Conservation (phyloP, 139 green algal genomes). For the Micractinium conductrix region DNA sequence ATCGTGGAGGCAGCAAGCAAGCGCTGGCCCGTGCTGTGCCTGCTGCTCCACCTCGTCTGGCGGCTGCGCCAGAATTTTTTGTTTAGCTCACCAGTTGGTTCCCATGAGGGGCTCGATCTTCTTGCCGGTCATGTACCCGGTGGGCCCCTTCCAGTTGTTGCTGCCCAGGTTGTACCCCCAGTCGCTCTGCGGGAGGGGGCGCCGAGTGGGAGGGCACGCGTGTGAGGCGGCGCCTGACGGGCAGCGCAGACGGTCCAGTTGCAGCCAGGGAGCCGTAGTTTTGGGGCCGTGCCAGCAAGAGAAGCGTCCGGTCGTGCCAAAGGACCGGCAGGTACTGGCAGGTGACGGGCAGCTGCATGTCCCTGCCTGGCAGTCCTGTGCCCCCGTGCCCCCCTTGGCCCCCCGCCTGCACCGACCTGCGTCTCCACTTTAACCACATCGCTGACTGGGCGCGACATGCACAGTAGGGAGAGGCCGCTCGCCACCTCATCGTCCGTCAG, state of each 20-base stretch:
- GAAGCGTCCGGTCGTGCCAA: not conserved
- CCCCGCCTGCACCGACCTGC: not conserved
- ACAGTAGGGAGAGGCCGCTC: slow-evolving; percentile 89
- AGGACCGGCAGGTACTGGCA: too few species aligned
- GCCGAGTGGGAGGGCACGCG: not conserved
- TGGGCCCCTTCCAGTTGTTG: slow-evolving; percentile 89
- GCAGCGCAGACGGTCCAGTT: not conserved
- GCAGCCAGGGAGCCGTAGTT: too few species aligned
- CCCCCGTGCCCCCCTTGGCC: not conserved
- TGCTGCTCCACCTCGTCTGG: not conserved
- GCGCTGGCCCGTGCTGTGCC: not conserved
- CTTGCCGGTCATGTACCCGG: slow-evolving; percentile 69
- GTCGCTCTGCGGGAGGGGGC: slow-evolving; percentile 80
- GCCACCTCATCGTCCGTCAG: slow-evolving; percentile 81
- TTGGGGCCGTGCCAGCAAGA: not conserved
- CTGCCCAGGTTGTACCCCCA: slow-evolving; percentile 91
- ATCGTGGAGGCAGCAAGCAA: not conserved
- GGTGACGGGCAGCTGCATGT: too few species aligned
- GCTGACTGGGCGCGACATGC: slow-evolving; percentile 83
- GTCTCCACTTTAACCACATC: slow-evolving; percentile 82
- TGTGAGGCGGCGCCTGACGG: not conserved
- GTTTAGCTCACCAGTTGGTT: slow-evolving; percentile 34
- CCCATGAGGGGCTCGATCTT: slow-evolving; percentile 55
- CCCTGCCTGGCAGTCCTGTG: not conserved
- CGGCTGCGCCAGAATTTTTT: not conserved